phyloP scores from a whole-genome alignment of 495 filamentous ascomycete species.

The Neurospora sp. region DNA sequence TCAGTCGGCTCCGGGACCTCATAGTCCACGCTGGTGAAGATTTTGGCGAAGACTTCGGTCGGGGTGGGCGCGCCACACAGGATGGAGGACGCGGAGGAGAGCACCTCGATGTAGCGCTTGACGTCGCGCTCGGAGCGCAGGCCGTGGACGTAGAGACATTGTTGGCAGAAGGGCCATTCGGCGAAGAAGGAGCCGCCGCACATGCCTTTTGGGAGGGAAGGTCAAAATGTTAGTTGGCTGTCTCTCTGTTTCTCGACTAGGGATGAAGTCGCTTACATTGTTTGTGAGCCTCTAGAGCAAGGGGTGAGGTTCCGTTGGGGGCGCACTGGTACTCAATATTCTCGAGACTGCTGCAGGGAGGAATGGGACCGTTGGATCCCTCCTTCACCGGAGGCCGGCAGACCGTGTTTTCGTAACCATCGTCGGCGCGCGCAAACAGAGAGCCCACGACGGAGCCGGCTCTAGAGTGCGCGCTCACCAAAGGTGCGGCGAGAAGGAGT shows the following conservation, averaged over 20 bases:
- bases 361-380: constrained; percentile 17
- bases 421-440: not conserved
- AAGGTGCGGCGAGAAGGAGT: not conserved
- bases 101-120: constrained; percentile 17
- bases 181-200: constrained; percentile 30
- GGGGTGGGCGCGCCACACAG: constrained; percentile 22
- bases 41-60: constrained; percentile 15
- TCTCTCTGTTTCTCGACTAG: not conserved
- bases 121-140: constrained; percentile 18
- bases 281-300: constrained; percentile 25
- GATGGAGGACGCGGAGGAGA: constrained; percentile 14
- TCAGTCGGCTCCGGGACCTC: constrained; percentile 8
- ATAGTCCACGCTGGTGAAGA: constrained; percentile 17
- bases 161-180: constrained; percentile 28
- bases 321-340: constrained; percentile 20
- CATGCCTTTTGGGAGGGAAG: constrained; percentile 15
- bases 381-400: constrained; percentile 16
- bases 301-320: constrained; percentile 18
- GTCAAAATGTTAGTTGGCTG: not conserved
- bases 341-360: constrained; percentile 21
- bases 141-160: constrained; percentile 28
- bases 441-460: not conserved
- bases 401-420: constrained; percentile 20
- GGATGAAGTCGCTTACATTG: constrained; percentile 13
- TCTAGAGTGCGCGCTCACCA: not conserved